phyloP scores from a whole-genome alignment of 202 grass and related monocot species.

The Zoysia matrella region DNA sequence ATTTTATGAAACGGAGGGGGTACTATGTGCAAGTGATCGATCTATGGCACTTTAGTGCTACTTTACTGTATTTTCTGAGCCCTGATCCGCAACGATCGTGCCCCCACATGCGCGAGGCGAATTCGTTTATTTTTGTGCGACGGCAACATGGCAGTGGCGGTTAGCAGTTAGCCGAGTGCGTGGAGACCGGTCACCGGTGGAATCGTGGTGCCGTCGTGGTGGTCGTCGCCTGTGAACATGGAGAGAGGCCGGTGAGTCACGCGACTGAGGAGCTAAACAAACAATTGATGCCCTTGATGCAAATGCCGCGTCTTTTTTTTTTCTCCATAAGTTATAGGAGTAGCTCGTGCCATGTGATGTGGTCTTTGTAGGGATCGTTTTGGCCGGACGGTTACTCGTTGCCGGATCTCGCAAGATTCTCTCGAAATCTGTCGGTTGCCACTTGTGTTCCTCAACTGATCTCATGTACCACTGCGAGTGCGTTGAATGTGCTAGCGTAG shows the following conservation, averaged over 20 bases:
- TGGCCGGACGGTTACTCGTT: neutral
- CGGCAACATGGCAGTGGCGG: constrained; percentile 37
- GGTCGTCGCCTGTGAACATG: constrained; percentile 27
- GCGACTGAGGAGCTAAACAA: neutral
- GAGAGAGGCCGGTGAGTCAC: neutral
- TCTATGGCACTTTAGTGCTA: too few species aligned
- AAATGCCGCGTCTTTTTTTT: too few species aligned
- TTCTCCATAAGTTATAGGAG: neutral
- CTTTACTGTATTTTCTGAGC: neutral
- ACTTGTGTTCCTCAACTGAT: neutral
- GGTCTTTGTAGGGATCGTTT: neutral
- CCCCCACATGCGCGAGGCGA: constrained; percentile 10
- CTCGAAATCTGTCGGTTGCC: neutral
- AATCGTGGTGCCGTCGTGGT: neutral
- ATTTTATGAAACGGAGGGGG: too few species aligned
- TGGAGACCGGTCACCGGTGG: neutral
- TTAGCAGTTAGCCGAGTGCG: constrained; percentile 45
- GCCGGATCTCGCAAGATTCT: too few species aligned
- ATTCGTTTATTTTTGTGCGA: neutral
- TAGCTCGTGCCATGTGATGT: constrained; percentile 26
- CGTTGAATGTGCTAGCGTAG: neutral
- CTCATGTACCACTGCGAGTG: neutral
- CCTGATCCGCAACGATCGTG: neutral
- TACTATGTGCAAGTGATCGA: neutral
- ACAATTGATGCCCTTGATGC: too few species aligned